Conservation (phyloP, 1,284 basidiomycete species). For the Naganishia sp. region DNA sequence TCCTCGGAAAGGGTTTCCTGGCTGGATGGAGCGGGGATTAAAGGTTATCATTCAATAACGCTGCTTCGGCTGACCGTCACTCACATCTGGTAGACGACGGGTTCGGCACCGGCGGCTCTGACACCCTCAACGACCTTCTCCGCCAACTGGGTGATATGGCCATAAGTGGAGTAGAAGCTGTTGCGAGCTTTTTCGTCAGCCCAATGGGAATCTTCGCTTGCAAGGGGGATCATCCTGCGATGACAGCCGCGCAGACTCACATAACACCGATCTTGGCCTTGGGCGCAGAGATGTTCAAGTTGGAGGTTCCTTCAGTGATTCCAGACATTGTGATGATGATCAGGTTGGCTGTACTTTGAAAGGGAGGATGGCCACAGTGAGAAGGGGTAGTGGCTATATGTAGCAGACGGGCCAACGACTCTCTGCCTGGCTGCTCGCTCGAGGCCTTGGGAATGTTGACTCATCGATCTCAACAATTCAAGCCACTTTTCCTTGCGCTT, state of each 20-base stretch:
- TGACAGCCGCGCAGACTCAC: constrained; percentile 1
- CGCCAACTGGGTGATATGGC: constrained; percentile 76
- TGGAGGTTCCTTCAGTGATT: constrained; percentile 27
- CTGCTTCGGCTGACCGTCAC: not conserved
- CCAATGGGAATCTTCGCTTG: not conserved
- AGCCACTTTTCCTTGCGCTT: constrained; percentile 8
- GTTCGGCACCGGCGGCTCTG: constrained; percentile 68
- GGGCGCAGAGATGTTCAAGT: constrained; percentile 28
- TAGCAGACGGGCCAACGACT: not conserved
- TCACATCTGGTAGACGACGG: constrained; percentile 67
- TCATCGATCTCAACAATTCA: constrained; percentile 12
- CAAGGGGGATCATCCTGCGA: not conserved
- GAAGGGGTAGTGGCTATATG: constrained; percentile 3
- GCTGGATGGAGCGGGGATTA: constrained; percentile 52
- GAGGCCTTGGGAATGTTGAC: constrained; percentile 15
- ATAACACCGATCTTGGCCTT: constrained; percentile 33
- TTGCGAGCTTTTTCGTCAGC: not conserved
- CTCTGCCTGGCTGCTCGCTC: not conserved
- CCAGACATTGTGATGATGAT: constrained; percentile 13
- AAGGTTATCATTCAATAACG: constrained; percentile 45
- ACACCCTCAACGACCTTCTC: constrained; percentile 74
- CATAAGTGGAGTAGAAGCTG: constrained; percentile 78
- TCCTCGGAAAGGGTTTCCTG: constrained; percentile 81
- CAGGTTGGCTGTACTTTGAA: not conserved
- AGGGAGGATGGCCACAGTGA: not conserved